These are phyloP conservation scores for Marsdenia floribunda DNA, from an alignment of 257 asterid genomes.

Conservation along the genomic window DNA sequence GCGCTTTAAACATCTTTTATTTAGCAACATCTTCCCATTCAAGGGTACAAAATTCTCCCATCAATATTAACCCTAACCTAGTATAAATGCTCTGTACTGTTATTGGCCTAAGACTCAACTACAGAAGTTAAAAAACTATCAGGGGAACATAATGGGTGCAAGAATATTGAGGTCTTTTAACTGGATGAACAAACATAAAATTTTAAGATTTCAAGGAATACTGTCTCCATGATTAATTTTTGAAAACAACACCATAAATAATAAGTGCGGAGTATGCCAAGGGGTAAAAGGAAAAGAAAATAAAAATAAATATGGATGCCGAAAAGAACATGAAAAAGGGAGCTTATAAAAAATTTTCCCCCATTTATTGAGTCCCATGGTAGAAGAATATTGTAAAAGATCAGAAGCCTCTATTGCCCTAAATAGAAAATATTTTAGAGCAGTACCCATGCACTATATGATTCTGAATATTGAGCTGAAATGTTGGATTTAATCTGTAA, in stretches of 20 bases:
- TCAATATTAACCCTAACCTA: background rate
- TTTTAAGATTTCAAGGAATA: background rate
- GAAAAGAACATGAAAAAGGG: background rate
- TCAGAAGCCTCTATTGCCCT: background rate
- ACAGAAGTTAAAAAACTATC: background rate
- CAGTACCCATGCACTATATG: constrained; percentile 79
- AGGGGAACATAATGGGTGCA: background rate
- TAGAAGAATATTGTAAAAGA: constrained; percentile 10
- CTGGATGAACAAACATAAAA: background rate
- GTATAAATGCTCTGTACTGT: background rate
- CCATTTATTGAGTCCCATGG: background rate
- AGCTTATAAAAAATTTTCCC: constrained; percentile 5
- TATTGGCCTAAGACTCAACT: background rate
- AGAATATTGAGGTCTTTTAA: background rate
- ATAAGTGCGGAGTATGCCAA: background rate
- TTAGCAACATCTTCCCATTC: background rate
- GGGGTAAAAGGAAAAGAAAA: background rate
- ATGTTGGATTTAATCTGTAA: constrained; percentile 59
- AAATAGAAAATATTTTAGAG: background rate
- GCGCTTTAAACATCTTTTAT: too few species aligned
- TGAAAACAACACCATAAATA: background rate
- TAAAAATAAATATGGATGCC: background rate
- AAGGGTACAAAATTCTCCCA: background rate
- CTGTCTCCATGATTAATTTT: background rate
- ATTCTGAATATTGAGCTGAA: constrained; percentile 81